Percentiles rank a stretch among this genome's conserved stretches.
These are phyloP conservation scores for Draba incana DNA, from an alignment of 345 rosid species.

Conservation along the genomic window DNA sequence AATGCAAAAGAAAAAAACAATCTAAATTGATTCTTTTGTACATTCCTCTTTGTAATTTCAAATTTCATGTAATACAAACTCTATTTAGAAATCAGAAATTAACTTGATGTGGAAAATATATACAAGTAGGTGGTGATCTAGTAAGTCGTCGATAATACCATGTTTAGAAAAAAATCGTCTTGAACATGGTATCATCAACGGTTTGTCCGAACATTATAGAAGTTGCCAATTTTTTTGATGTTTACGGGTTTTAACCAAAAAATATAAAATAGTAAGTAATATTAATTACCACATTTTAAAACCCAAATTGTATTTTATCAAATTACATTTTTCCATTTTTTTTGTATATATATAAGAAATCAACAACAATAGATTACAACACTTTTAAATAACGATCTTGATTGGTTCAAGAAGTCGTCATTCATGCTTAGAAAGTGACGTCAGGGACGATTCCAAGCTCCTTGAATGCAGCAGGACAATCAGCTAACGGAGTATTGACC, in stretches of 20 bases:
- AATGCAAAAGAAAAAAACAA: slow-evolving; percentile 5
- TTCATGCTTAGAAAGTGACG: slow-evolving; percentile 30
- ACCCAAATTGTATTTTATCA: neutral
- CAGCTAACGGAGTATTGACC: slow-evolving; percentile 48
- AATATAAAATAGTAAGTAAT: neutral
- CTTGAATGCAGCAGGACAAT: slow-evolving; percentile 51
- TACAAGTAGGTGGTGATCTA: no score
- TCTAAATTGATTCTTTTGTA: no score
- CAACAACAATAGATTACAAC: slow-evolving; percentile 16
- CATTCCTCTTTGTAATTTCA: no score
- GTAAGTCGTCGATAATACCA: no score
- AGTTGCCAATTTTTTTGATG: no score
- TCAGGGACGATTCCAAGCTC: slow-evolving; percentile 56
- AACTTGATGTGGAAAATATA: no score
- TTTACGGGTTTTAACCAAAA: no score
- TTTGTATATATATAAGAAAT: neutral
- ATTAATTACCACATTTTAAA: neutral
- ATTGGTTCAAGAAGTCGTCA: slow-evolving; percentile 9
- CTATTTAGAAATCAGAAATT: no score
- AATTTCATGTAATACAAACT: no score
- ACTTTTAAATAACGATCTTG: slow-evolving; percentile 12
- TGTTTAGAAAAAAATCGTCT: no score
- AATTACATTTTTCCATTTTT: neutral
- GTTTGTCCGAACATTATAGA: no score
- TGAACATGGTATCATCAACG: no score